A percentile compares a stretch with the other conserved stretches of the same genome.
These are phyloP conservation scores for Salvia sclarea DNA, from an alignment of 305 asterid genomes.

Conservation along the genomic window DNA sequence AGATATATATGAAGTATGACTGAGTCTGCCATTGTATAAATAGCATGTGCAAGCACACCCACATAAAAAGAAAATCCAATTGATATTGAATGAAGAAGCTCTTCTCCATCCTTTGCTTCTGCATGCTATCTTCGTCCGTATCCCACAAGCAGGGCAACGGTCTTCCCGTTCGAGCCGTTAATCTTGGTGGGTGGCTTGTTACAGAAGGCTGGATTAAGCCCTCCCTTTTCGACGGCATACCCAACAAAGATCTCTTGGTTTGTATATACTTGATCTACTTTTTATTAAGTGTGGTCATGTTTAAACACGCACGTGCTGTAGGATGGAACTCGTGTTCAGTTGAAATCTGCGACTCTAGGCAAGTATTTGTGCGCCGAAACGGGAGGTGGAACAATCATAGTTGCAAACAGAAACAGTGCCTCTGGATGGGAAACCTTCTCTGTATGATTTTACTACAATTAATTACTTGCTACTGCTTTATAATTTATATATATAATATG, in stretches of 20 bases:
- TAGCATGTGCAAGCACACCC: not conserved
- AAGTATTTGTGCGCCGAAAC: slow-evolving; percentile 65
- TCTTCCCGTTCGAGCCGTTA: slow-evolving; percentile 65
- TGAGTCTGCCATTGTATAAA: not conserved
- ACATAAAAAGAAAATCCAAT: not conserved
- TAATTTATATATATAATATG: not conserved
- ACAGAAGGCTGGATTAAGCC: slow-evolving; percentile 83
- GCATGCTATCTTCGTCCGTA: slow-evolving; percentile 28
- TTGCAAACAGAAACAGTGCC: slow-evolving; percentile 62
- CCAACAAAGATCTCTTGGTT: slow-evolving; percentile 67
- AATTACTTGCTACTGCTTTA: not conserved
- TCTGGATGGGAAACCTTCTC: slow-evolving; percentile 86
- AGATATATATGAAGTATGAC: not conserved
- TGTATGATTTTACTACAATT: slow-evolving; percentile 33
- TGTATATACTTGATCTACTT: not conserved
- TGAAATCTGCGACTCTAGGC: slow-evolving; percentile 56
- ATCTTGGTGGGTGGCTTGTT: slow-evolving; percentile 78
- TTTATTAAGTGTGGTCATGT: no score
- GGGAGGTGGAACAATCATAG: slow-evolving; percentile 69
- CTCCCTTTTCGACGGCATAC: slow-evolving; percentile 61
- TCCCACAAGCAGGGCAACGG: slow-evolving; percentile 34
- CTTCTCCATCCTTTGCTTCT: slow-evolving; percentile 36
- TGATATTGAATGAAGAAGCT: slow-evolving; percentile 16
- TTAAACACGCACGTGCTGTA: not conserved
- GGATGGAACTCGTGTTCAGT: slow-evolving; percentile 75